Base-by-base conservation (phyloP, 2,329 filamentous ascomycete genomes). In the Penicillium sclerotigenum region DNA sequence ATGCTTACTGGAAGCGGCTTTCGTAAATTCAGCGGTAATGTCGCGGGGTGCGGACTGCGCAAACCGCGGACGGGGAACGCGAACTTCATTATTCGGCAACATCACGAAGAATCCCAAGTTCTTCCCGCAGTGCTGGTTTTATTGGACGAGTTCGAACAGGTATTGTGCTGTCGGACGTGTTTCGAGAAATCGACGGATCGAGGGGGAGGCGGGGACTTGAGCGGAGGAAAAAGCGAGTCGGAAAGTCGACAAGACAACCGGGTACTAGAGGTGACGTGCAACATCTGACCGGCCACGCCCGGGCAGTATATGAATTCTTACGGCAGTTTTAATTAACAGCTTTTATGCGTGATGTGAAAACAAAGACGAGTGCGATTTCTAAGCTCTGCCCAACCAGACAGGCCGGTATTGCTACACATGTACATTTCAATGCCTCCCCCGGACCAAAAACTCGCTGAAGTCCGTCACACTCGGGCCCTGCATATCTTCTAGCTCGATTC, bases 1-100 rank as follows among this genome's bases (percentile, higher is more conserved):
- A 29, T 9, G 48, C 64, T 59, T 70, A 83, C 82, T 78, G 40
- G 73, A 77, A 49, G 80, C 79, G 55, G 82, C 81, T 57, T 72
- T 67, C 14, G 75, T 79, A 63, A 85, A 84, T 61, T 79, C 76
- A 37, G 75, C 75, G n/a, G 82, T 85, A 60, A 85, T 81, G 68
- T 85, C 80, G 64, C 75, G 73, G 56, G 65, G 66, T 57, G 77
- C 72, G 48, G 71, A 72, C 47, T 75, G 71, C 59, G 72, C 67
- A 57, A 65, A 62, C 62, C 69, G 70, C 65, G 68, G 67, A 54
- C 60, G 62, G 49, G 71, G 63, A 52, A 63, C 60, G 59, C 63
- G 65, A 59, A 64, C 62, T 59, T 72, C 60, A 59, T 69, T 69
- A 60, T 69, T 73, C 56, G 68, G 68, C 59, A 74, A 62, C 71